Base-by-base conservation (phyloP, 805 yeast genomes). In the Barnettozyma sp. region DNA sequence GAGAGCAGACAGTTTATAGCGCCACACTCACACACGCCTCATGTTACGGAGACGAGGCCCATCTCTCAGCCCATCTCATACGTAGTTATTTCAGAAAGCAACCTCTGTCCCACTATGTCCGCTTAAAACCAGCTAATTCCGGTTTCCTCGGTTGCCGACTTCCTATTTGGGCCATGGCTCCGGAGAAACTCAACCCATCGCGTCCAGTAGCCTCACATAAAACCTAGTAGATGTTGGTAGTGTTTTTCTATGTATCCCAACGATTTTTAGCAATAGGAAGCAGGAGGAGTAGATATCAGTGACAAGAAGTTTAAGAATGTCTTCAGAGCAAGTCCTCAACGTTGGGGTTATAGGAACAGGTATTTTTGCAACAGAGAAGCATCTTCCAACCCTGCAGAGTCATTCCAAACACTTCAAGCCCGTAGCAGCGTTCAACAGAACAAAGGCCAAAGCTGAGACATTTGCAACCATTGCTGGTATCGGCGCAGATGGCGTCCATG, bases 311-410 rank as follows among this genome's bases (percentile, higher is more conserved):
- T n/a, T n/a, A n/a, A n/a, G 20, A 18, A 37, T 37, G 40, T 20
- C 40, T 17, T n/a, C n/a, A n/a, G 40, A 37, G 17, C 34, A 34
- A 29, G 21, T 35, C 16, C 30, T 45, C 7, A 41, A 38, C 24
- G 41, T 49, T 25, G 55, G 52, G 26, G 38, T 82, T 31, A 71
- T 82, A 38, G 92, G 92, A 37, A 82, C 92, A 4, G 92, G 92
- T 49, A 84, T 90, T 51, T 90, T 90, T 56, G 97, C 97, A 43
- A 73, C 75, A 20, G 84, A 81, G 44, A 68, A 73, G 38, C 97
- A 90, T 56, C 69, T 84, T 45, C 97, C 97, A 27, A 73, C 82
- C 20, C 60, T 77, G 33, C 62, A 74, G 50, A 63, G 71, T 33
- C 56, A 68, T 31, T 66, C 73, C 2, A 64, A 65, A 21, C 60